Conservation (phyloP, 495 filamentous ascomycete genomes). For the Extremus antarcticus region DNA sequence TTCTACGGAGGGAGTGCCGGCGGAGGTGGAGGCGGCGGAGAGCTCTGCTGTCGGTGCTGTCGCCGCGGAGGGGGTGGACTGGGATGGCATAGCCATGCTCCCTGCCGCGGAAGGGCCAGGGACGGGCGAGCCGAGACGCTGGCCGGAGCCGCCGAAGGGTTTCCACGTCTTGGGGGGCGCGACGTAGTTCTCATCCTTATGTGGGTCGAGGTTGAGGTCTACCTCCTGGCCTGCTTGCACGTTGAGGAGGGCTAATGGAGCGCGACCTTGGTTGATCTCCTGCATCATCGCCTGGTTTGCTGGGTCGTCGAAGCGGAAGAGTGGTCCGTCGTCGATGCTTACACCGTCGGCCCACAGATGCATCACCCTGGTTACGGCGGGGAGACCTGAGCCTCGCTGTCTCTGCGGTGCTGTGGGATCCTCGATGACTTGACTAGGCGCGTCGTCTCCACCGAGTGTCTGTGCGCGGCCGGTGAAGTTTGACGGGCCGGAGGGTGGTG, state of each 20-base stretch:
- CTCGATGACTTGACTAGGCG: constrained; percentile 61
- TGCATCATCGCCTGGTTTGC: constrained; percentile 68
- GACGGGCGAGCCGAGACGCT: constrained; percentile 83
- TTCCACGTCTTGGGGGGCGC: constrained; percentile 75
- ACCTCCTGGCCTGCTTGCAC: constrained; percentile 75
- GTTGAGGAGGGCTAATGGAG: constrained; percentile 81
- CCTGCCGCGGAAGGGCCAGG: constrained; percentile 48
- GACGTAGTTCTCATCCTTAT: constrained; percentile 67
- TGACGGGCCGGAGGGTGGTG: constrained; percentile 29
- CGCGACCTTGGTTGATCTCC: constrained; percentile 76
- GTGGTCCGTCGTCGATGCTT: constrained; percentile 86
- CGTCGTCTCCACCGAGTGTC: constrained; percentile 83
- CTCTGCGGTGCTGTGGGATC: constrained; percentile 40
- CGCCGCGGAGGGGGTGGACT: constrained; percentile 26
- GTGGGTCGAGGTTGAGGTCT: constrained; percentile 79
- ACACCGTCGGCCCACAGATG: constrained; percentile 94
- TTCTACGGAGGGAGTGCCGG: constrained; percentile 33
- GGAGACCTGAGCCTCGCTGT: constrained; percentile 31
- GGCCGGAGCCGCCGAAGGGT: constrained; percentile 72
- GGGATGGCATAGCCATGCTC: no score
- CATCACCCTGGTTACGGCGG: constrained; percentile 55
- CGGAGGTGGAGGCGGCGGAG: constrained; percentile 30
- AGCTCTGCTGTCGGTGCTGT: constrained; percentile 27
- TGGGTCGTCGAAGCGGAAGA: constrained; percentile 81
- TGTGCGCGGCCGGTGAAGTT: constrained; percentile 72